Evolutionary conservation across 345 rosid genomes (phyloP).

Genomic region (Hibiscus mutabilis): DNA sequence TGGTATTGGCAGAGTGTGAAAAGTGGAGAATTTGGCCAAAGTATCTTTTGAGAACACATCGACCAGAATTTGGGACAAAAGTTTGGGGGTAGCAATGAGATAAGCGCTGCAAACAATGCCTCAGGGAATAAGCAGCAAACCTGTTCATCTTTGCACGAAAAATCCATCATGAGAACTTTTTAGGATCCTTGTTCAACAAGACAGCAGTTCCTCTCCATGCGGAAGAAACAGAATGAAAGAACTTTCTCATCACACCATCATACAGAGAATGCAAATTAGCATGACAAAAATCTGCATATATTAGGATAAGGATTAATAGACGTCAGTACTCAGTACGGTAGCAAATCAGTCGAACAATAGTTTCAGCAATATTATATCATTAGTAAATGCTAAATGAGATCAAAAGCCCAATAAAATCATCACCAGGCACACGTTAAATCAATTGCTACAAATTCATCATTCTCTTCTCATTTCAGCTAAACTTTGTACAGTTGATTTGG

Average conservation of each 20-base stretch:
- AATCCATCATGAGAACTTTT: slow-evolving; percentile 33
- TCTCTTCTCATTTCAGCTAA: neutral
- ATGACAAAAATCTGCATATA: slow-evolving; percentile 10
- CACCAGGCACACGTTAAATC: neutral
- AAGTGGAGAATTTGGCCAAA: too few species aligned
- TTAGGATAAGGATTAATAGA: neutral
- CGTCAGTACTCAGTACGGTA: neutral
- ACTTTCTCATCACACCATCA: slow-evolving; percentile 38
- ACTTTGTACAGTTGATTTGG: neutral
- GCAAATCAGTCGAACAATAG: neutral
- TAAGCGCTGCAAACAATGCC: slow-evolving; percentile 23
- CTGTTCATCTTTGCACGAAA: slow-evolving; percentile 42
- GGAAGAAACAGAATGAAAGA: slow-evolving; percentile 18
- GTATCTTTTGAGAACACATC: too few species aligned
- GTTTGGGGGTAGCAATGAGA: slow-evolving; percentile 25
- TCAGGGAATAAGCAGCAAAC: slow-evolving; percentile 25
- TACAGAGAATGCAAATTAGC: slow-evolving; percentile 16
- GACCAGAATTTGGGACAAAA: too few species aligned
- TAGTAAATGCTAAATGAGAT: neutral
- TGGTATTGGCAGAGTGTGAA: too few species aligned
- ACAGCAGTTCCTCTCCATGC: slow-evolving; percentile 19
- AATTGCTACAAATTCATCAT: neutral
- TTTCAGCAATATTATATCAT: neutral
- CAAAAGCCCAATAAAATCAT: neutral
- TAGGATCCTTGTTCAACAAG: slow-evolving; percentile 9